Evolutionary conservation across 2,329 filamentous ascomycete genomes (phyloP).

Genomic region (Zymoseptoria brevis): DNA sequence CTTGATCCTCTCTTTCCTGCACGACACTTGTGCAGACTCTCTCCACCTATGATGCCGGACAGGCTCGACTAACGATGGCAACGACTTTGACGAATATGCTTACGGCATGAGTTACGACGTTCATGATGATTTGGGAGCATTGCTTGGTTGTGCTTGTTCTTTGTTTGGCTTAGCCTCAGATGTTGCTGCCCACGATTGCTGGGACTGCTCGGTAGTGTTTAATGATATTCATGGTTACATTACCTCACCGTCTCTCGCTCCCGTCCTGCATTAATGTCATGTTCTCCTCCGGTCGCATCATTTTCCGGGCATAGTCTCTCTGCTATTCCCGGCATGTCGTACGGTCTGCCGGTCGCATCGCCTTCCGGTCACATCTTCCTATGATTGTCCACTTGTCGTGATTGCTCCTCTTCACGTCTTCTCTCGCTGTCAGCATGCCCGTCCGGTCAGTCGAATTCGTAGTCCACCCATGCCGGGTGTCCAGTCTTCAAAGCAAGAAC

Average conservation of each 20-base stretch:
- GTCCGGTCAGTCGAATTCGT: neutral
- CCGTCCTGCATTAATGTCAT: no score
- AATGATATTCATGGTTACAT: neutral
- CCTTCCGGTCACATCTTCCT: neutral
- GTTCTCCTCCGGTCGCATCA: no score
- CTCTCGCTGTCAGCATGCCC: no score
- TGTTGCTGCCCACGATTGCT: neutral
- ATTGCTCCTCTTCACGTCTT: no score
- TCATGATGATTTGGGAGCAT: neutral
- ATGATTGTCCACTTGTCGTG: neutral
- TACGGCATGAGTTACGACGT: neutral
- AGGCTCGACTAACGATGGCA: neutral
- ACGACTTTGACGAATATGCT: neutral
- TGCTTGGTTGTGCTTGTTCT: neutral
- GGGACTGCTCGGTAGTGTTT: neutral
- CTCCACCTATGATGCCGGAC: neutral
- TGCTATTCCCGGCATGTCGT: no score
- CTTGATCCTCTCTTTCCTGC: neutral
- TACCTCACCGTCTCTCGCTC: neutral
- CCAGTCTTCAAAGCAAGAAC: no score
- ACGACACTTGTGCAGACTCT: neutral
- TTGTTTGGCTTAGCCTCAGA: neutral
- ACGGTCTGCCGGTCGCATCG: no score
- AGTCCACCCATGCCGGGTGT: neutral
- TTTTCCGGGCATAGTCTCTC: no score